phyloP scores from a whole-genome alignment of 1,284 basidiomycete genomes.

The Fomitopsis pinicola region DNA sequence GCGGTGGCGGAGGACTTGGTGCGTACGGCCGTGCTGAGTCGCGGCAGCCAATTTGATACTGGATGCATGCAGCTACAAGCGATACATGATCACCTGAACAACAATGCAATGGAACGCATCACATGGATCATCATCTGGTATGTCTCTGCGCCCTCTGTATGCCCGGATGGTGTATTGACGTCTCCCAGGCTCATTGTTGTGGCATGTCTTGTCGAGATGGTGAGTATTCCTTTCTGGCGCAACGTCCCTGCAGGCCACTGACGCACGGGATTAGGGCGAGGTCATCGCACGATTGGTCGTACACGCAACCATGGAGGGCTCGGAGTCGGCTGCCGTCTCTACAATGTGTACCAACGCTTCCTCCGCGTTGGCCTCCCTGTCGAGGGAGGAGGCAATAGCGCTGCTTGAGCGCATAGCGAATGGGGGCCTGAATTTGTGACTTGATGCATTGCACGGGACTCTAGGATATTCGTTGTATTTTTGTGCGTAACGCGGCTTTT shows the following conservation, averaged over 20 bases:
- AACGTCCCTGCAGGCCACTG: not conserved
- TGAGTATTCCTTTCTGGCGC: slow-evolving; percentile 27
- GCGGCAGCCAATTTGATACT: not conserved
- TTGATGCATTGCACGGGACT: not conserved
- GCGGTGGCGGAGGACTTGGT: slow-evolving; percentile 87
- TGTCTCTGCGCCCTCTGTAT: slow-evolving; percentile 7
- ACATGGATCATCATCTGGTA: slow-evolving; percentile 95
- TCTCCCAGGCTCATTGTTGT: slow-evolving; percentile 75
- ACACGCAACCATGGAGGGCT: slow-evolving; percentile 39
- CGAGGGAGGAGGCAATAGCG: slow-evolving; percentile 19
- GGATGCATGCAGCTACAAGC: slow-evolving; percentile 68
- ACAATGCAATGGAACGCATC: slow-evolving; percentile 88
- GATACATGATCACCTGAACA: slow-evolving; percentile 92
- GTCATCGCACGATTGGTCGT: slow-evolving; percentile 79
- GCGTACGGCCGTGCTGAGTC: slow-evolving; percentile 27
- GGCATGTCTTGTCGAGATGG: slow-evolving; percentile 80
- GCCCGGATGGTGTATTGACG: not conserved
- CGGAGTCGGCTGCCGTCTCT: not conserved
- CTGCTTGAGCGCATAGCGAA: slow-evolving; percentile 18
- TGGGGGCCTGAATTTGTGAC: not conserved
- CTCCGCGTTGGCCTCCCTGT: slow-evolving; percentile 15
- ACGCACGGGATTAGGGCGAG: slow-evolving; percentile 55
- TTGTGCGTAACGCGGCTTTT: no score
- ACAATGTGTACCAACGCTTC: slow-evolving; percentile 4
- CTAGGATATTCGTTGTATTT: not conserved